phyloP scores from a whole-genome alignment of 495 filamentous ascomycete genomes.

The Neurospora sp. region DNA sequence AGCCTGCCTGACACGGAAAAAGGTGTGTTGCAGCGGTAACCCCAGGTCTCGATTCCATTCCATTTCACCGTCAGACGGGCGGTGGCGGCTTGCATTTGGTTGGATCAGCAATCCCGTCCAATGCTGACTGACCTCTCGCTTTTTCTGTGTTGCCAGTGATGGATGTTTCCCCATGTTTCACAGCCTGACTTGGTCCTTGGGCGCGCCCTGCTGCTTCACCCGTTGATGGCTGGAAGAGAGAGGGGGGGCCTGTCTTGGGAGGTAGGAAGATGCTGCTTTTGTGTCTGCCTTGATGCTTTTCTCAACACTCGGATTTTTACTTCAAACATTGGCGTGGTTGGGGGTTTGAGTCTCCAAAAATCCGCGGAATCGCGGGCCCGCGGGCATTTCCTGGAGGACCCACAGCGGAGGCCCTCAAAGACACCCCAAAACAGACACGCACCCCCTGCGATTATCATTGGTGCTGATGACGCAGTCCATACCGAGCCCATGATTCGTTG shows the following conservation, averaged over 20 bases:
- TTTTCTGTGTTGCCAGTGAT: not conserved
- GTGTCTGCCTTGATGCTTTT: too few species aligned
- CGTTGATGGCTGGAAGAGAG: not conserved
- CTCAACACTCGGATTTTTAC: not conserved
- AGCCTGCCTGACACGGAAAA: not conserved
- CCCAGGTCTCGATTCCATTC: not conserved
- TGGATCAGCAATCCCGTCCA: not conserved
- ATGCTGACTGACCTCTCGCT: not conserved
- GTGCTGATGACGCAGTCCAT: not conserved
- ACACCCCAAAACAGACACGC: not conserved
- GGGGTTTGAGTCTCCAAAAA: not conserved
- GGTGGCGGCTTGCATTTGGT: not conserved
- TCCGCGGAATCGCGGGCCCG: not conserved
- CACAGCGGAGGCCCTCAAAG: not conserved
- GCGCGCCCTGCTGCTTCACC: not conserved
- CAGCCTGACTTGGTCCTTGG: not conserved
- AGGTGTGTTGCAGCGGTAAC: not conserved
- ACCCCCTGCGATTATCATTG: not conserved
- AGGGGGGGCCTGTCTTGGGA: not conserved
- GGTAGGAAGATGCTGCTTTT: not conserved
- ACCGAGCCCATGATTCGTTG: not conserved
- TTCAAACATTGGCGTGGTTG: not conserved
- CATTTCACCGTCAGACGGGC: not conserved
- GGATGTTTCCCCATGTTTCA: not conserved
- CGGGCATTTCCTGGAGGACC: not conserved